These are phyloP conservation scores for Solanum sitiens DNA, from an alignment of 257 asterid genomes.

Conservation along the genomic window DNA sequence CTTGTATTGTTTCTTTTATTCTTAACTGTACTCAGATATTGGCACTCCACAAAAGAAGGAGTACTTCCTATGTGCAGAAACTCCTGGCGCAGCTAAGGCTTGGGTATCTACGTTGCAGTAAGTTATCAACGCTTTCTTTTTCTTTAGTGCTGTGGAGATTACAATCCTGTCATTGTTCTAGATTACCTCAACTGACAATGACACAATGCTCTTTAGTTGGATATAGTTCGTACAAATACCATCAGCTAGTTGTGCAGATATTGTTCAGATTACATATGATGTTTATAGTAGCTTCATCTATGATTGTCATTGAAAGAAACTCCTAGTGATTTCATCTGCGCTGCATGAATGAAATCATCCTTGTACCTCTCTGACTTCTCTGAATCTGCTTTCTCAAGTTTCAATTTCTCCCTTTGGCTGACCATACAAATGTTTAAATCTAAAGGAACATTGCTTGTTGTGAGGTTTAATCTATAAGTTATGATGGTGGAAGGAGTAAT, in stretches of 20 bases:
- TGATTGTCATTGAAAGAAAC: neutral
- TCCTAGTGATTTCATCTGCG: neutral
- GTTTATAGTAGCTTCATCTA: neutral
- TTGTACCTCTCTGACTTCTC: neutral
- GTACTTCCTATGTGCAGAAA: constrained; percentile 92
- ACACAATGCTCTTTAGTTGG: neutral
- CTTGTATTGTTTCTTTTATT: constrained; percentile 3
- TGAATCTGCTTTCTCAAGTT: neutral
- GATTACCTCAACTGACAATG: neutral
- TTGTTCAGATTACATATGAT: neutral
- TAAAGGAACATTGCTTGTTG: neutral
- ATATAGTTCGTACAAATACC: neutral
- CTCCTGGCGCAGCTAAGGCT: constrained; percentile 93
- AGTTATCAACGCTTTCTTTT: constrained; percentile 31
- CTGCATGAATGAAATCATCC: neutral
- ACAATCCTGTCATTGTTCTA: neutral
- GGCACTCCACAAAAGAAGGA: constrained; percentile 95
- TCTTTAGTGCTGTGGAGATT: neutral
- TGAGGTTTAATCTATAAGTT: neutral
- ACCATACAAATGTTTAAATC: neutral
- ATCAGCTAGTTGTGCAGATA: neutral
- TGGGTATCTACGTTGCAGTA: constrained; percentile 96
- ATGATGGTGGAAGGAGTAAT: neutral
- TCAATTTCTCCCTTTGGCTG: neutral
- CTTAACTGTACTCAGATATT: constrained; percentile 70